These are phyloP conservation scores for Staphylotrichum tortipilum DNA, from an alignment of 495 filamentous ascomycete species.

Conservation along the genomic window DNA sequence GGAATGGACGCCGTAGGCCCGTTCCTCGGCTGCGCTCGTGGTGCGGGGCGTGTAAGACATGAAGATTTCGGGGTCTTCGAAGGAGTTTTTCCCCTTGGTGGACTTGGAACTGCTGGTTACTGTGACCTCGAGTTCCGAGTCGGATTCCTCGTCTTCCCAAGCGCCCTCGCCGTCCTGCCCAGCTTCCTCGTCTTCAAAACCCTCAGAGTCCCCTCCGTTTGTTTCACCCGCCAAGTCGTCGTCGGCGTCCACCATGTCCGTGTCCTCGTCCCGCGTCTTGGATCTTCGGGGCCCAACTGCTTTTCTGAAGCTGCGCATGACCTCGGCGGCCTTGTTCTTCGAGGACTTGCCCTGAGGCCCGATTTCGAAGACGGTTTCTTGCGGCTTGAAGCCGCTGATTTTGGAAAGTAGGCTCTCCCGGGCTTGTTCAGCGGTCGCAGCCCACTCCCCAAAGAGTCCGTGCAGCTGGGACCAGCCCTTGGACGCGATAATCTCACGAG, in stretches of 20 bases:
- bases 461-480: slow-evolving; percentile 63
- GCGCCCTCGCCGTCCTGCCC: slow-evolving; percentile 28
- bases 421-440: slow-evolving; percentile 54
- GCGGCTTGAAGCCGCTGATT: slow-evolving; percentile 76
- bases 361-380: slow-evolving; percentile 92
- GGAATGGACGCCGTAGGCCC: slow-evolving; percentile 84
- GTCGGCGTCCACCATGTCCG: slow-evolving; percentile 31
- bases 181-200: slow-evolving; percentile 36
- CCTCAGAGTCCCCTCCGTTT: slow-evolving; percentile 15
- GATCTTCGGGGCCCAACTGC: slow-evolving; percentile 45
- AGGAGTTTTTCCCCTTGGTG: slow-evolving; percentile 42
- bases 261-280: slow-evolving; percentile 26
- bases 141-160: slow-evolving; percentile 56
- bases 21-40: slow-evolving; percentile 72
- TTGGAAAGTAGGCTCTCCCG: slow-evolving; percentile 76
- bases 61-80: slow-evolving; percentile 80
- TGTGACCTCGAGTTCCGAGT: slow-evolving; percentile 73
- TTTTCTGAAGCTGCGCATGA: slow-evolving; percentile 62
- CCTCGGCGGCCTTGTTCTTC: slow-evolving; percentile 62
- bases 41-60: slow-evolving; percentile 86
- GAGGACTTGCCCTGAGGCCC: slow-evolving; percentile 56
- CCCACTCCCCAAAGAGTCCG: slow-evolving; percentile 63
- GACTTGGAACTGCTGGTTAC: slow-evolving; percentile 57
- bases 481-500: slow-evolving; percentile 61
- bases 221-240: slow-evolving; percentile 15